These are phyloP conservation scores for Thraustochytrium sp. DNA, from an alignment of 352 stramenopile species.

Conservation along the genomic window DNA sequence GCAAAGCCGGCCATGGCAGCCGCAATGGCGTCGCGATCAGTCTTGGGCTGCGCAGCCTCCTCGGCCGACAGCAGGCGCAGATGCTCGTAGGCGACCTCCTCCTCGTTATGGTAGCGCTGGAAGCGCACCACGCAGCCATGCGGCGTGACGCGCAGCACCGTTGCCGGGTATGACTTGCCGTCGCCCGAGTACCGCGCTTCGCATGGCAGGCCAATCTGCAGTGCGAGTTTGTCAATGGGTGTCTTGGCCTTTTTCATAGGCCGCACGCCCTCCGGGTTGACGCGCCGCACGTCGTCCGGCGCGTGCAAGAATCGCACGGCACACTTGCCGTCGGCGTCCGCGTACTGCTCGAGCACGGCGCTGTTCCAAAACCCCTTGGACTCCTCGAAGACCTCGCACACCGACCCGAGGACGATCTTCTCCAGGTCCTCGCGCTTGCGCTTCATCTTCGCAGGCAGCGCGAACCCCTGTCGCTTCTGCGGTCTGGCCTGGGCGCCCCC, in stretches of 20 bases:
- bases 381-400: conserved; percentile 8
- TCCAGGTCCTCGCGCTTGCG: not conserved
- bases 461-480: not conserved
- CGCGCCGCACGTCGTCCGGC: not conserved
- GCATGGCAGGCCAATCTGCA: conserved; percentile 4
- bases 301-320: not conserved
- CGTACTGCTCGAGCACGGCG: not conserved
- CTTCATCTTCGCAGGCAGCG: not conserved
- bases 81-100: conserved; percentile 28
- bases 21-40: not conserved
- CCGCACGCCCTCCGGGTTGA: not conserved
- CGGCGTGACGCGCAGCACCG: not conserved
- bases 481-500: too few relatives aligned
- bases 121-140: conserved; percentile 31
- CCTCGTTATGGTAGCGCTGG: conserved; percentile 32
- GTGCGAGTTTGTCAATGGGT: not conserved
- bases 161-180: not conserved
- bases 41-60: not conserved
- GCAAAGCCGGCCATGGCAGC: not conserved
- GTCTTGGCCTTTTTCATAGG: not conserved
- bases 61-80: not conserved
- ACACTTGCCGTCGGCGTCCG: not conserved
- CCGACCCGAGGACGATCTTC: not conserved
- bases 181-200: conserved; percentile 11
- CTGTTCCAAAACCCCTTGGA: conserved; percentile 4